A percentile compares a stretch with the other conserved stretches of the same genome.
Conservation (phyloP, 768 basidiomycete species). For the Dentipellis fragilis region DNA sequence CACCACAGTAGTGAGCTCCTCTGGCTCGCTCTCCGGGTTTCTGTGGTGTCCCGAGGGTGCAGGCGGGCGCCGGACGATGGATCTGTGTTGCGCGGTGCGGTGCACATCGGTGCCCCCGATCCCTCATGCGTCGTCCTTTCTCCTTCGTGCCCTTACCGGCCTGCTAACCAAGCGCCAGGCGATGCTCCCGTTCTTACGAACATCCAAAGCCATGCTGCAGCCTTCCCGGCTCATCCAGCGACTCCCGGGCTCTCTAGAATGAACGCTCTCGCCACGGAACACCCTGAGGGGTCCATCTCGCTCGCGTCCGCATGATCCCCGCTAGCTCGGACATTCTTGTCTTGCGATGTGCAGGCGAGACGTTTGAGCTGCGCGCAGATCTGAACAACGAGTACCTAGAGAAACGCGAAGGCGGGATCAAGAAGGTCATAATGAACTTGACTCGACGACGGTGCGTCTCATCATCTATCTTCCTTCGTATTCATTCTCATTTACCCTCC, state of each 20-base stretch:
- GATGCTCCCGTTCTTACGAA: too few species aligned
- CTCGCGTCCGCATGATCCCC: not conserved
- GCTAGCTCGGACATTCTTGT: not conserved
- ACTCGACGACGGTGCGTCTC: constrained; percentile 86
- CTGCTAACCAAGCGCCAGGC: too few species aligned
- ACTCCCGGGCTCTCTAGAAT: not conserved
- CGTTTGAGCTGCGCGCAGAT: constrained; percentile 94
- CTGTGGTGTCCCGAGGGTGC: too few species aligned
- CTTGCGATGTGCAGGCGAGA: constrained; percentile 53
- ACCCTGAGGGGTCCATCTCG: not conserved
- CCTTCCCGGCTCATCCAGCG: too few species aligned
- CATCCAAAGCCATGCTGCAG: too few species aligned
- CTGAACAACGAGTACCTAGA: constrained; percentile 95
- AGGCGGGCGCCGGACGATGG: too few species aligned
- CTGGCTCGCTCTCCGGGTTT: too few species aligned
- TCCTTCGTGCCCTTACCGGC: too few species aligned
- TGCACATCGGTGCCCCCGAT: too few species aligned
- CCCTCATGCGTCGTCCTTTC: too few species aligned
- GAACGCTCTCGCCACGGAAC: not conserved
- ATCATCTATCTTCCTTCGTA: not conserved
- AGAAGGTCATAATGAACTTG: constrained; percentile 95
- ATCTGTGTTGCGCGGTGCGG: too few species aligned
- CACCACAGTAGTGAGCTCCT: too few species aligned
- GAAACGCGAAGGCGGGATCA: constrained; percentile 97
- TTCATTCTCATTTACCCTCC: not conserved